These are phyloP conservation scores for Populus trichocarpa DNA, from an alignment of 441 rosid species.

Conservation along the genomic window DNA sequence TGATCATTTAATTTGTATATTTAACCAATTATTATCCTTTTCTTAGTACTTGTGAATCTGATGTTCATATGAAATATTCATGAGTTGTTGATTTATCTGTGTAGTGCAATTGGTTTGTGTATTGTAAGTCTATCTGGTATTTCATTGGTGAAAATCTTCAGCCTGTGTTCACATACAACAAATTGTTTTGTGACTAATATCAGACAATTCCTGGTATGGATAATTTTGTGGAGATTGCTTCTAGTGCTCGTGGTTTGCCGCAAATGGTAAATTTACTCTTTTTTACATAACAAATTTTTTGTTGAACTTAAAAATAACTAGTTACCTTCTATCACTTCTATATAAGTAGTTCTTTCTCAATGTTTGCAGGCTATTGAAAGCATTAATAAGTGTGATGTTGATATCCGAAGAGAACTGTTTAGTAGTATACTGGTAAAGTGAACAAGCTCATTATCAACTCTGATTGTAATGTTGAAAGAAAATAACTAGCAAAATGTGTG, in stretches of 20 bases:
- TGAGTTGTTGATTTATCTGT: neutral
- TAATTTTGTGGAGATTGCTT: constrained; percentile 53
- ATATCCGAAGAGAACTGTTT: constrained; percentile 90
- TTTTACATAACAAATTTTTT: neutral
- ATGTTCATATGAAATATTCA: neutral
- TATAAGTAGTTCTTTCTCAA: neutral
- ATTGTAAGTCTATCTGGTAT: neutral
- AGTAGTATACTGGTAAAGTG: constrained; percentile 87
- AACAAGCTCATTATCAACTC: neutral
- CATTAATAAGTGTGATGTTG: constrained; percentile 92
- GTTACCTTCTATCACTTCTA: neutral
- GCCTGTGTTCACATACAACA: neutral
- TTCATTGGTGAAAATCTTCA: neutral
- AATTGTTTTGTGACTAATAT: constrained; percentile 15
- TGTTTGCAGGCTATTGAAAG: constrained; percentile 85
- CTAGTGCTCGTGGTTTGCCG: constrained; percentile 81
- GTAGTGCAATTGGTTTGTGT: neutral
- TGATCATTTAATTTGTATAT: neutral
- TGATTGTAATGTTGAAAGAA: neutral
- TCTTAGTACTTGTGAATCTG: neutral
- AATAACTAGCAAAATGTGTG: neutral
- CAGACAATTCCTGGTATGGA: constrained; percentile 99
- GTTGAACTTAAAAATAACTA: neutral
- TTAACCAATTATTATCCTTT: neutral
- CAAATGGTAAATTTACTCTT: constrained; percentile 68